Base-by-base conservation (phyloP, 2,329 filamentous ascomycete species). In the Beauveria caledonica region DNA sequence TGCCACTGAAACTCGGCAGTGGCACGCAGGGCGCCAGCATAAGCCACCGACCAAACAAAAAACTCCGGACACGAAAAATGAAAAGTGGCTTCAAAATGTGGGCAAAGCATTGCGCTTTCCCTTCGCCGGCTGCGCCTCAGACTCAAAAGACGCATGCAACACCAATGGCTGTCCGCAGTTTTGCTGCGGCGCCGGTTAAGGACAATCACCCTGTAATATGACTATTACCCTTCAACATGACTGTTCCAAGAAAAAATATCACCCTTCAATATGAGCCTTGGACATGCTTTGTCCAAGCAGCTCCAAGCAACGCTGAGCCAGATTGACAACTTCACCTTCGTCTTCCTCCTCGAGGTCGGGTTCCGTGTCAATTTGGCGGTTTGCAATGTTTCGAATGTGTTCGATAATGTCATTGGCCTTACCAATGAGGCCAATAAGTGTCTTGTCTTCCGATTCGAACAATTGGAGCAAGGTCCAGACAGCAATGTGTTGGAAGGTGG, bases 401-500 rank as follows among this genome's bases (percentile, higher is more conserved):
- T 90, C 85, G 60, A 97, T 89, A 65, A 99, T 89, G 65, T 96
- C 91, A 64, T 93, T 89, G 1, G 92, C 92, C 70, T 93, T 89
- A 67, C 90, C 87, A 66, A 99, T 97, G 53, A 91, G 85, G 54
- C 87, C 86, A 64, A 97, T 88, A n/a, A 99, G 80, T 60, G 86
- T 88, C 75, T 89, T 87, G 71, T 99, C 93, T 72, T 96, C 92
- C 0, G 93, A 97, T 75, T 99, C 94, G 55, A 99, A 86, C 3
- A 99, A 83, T 71, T 99, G 94, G 3, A 99, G 83, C 52, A 99
- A 77, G 1, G 94, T 99, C 94, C 94, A 99, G 64, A 97, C 96
- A 55, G 94, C 94, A 70, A 99, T 99, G 72, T 99, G 94, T 75
- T 99, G 94, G 80, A 99, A 99, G 0, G 94, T 99, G 1, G 94